These are phyloP conservation scores for Macaranga tanarius DNA, from an alignment of 441 rosid genomes.

Conservation along the genomic window DNA sequence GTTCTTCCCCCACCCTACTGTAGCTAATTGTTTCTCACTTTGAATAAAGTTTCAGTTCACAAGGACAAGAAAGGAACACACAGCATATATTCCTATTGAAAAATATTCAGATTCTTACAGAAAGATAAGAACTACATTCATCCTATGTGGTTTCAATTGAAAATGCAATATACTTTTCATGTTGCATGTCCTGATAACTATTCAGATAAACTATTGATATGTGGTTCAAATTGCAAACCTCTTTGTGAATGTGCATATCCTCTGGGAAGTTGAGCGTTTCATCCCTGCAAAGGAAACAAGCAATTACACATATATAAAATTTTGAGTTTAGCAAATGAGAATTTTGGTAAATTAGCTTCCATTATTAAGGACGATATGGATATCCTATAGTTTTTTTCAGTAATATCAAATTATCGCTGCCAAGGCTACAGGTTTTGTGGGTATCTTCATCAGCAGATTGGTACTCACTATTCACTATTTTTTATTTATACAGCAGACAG, in stretches of 20 bases:
- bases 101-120: background rate
- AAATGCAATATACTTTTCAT: background rate
- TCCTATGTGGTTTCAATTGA: background rate
- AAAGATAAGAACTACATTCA: background rate
- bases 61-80: background rate
- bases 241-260: slow-evolving; percentile 58
- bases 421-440: too few relatives aligned
- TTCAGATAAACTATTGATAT: background rate
- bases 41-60: background rate
- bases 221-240: slow-evolving; percentile 31
- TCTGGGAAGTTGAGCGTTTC: slow-evolving; percentile 74
- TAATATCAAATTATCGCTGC: too few relatives aligned
- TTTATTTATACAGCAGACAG: too few relatives aligned
- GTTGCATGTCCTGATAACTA: background rate
- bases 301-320: too few relatives aligned
- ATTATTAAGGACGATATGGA: slow-evolving; percentile 1
- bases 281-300: slow-evolving; percentile 47
- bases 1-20: background rate
- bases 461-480: too few relatives aligned
- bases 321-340: background rate
- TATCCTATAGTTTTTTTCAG: too few relatives aligned
- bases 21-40: background rate
- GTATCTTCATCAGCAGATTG: too few relatives aligned
- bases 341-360: background rate
- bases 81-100: background rate